Base-by-base conservation (phyloP, 352 stramenopile genomes). In the Globisporangium recalcitrans region DNA sequence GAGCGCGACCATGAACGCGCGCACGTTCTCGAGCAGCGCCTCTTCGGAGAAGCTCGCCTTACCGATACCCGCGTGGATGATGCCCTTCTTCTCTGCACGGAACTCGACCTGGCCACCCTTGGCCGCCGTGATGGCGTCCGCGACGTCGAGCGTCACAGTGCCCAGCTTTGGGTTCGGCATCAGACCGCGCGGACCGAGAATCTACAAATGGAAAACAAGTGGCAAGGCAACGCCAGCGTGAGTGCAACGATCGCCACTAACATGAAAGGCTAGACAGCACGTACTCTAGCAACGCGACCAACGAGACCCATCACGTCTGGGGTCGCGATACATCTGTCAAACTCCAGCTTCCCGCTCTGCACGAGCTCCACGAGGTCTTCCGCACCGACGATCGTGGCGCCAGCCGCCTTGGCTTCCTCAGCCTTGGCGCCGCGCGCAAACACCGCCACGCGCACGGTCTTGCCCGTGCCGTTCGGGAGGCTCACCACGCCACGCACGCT, bases 131-230 rank as follows among this genome's bases (percentile, higher is more conserved):
- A 98, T 93, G 27, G 86, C 90, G 31, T 87, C 78, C 46, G 74
- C 80, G 21, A 98, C 87, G 36, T 98, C 91, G 63, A 85, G 76
- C 31, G 93, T 98, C 44, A 99, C 91, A 9, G 96, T 99, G 26
- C 95, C 96, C 16, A 98, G 75, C 87, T 99, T 99, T 5, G 93
- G 87, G 77, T 99, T 99, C 40, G 97, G 97, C 96, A 99, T 99
- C 14, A 99, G 69, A 27, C 96, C 96, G 58, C 97, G 87, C 26
- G 97, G 97, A 65, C 97, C 97, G 27, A 99, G 84, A 46, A 46
- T 46, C 38, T 46, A 4, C 16, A 14, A 22, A 31, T 31, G 36
- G 14, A 21, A 46, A 22, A 10, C 38, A 46, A 46, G n/a, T 46
- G 38, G 3, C 38, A 46, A 46, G 16, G 38, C 38, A 46, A 46